phyloP scores from a whole-genome alignment of 2,329 filamentous ascomycete genomes.

The Botrytis pseudocinerea region DNA sequence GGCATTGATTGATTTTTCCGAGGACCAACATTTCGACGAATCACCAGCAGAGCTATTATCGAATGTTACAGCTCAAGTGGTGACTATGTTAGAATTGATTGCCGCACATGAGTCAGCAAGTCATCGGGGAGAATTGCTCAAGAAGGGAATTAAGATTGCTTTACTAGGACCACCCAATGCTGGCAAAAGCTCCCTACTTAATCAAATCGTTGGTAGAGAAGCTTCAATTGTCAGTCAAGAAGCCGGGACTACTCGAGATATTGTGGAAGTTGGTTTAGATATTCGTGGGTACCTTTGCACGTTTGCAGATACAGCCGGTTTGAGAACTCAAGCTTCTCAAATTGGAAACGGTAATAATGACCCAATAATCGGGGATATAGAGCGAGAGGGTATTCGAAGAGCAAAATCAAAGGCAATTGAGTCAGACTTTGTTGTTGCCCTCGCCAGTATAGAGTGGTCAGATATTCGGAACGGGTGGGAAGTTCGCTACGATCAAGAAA shows the following conservation, averaged over 20 bases:
- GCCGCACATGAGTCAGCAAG: conserved; percentile 72
- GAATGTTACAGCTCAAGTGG: conserved; percentile 68
- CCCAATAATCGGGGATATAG: conserved; percentile 67
- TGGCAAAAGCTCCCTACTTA: conserved; percentile 92
- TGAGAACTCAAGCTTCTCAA: conserved; percentile 54
- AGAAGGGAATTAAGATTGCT: conserved; percentile 82
- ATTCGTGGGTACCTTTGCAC: conserved; percentile 86
- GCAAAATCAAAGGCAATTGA: conserved; percentile 78
- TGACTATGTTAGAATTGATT: conserved; percentile 61
- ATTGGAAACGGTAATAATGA: conserved; percentile 22
- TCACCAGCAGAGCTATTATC: conserved; percentile 69
- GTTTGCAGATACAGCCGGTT: conserved; percentile 93
- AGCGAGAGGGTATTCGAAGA: conserved; percentile 86
- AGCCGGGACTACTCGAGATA: conserved; percentile 89
- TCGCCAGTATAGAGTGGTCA: conserved; percentile 68
- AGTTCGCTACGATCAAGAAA: conserved; percentile 58
- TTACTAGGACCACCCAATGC: conserved; percentile 90
- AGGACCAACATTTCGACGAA: conserved; percentile 97
- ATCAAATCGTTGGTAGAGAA: conserved; percentile 84
- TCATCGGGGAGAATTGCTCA: conserved; percentile 77
- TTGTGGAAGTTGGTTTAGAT: conserved; percentile 89
- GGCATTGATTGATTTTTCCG: conserved; percentile 93
- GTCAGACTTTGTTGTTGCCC: conserved; percentile 81
- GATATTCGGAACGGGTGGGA: conserved; percentile 41
- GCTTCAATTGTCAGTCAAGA: conserved; percentile 93